These are phyloP conservation scores for Schizosaccharomyces pombe DNA, from an alignment of 805 yeast genomes.

Conservation along the genomic window DNA sequence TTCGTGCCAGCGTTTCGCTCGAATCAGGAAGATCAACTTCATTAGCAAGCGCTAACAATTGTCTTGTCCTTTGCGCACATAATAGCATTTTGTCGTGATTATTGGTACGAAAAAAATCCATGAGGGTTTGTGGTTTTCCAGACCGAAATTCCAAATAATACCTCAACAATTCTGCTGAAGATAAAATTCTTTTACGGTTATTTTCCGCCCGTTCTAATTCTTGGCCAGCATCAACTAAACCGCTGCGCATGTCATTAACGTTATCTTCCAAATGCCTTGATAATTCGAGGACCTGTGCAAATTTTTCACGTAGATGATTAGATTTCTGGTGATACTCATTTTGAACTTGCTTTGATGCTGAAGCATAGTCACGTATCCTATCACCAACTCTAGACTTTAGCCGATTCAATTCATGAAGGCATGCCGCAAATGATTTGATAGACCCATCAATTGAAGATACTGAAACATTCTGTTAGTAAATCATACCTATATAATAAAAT, in stretches of 20 bases:
- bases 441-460: too few species aligned
- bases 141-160: neutral
- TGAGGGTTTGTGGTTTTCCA: neutral
- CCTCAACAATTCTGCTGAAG: neutral
- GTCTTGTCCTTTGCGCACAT: neutral
- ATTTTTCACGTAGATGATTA: neutral
- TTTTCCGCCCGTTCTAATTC: neutral
- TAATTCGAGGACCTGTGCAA: neutral
- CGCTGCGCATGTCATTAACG: neutral
- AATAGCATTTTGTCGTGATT: conserved; percentile 1
- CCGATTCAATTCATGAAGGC: neutral
- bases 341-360: neutral
- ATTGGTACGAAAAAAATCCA: neutral
- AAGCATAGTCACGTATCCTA: neutral
- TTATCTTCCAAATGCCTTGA: neutral
- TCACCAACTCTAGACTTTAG: neutral
- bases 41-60: neutral
- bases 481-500: too few species aligned
- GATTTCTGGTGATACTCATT: neutral
- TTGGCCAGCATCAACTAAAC: neutral
- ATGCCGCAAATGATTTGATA: neutral
- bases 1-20: conserved; percentile 18
- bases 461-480: too few species aligned
- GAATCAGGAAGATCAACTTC: conserved; percentile 8
- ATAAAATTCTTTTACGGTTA: neutral